phyloP scores from a whole-genome alignment of 345 rosid species.

The Moricandia moricandioides region DNA sequence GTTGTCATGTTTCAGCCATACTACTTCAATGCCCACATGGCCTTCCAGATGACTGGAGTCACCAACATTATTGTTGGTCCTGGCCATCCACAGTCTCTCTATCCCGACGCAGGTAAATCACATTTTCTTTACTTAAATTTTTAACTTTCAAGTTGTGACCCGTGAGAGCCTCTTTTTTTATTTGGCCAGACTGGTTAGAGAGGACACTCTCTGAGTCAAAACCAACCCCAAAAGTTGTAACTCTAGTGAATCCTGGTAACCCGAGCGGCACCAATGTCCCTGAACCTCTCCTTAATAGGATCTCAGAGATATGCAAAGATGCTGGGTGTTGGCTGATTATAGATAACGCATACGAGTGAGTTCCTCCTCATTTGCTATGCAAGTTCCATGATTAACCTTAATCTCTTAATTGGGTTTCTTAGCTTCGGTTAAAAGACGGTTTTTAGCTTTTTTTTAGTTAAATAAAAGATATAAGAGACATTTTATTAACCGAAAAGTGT shows the following conservation, averaged over 20 bases:
- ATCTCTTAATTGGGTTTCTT: no score
- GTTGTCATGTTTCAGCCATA: conserved; percentile 97
- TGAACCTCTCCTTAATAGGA: conserved; percentile 83
- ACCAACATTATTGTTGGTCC: conserved; percentile 87
- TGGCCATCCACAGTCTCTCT: conserved; percentile 57
- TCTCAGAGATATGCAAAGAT: conserved; percentile 69
- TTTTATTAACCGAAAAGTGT: no score
- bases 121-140: not conserved
- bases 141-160: conserved; percentile 9
- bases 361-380: conserved; percentile 11
- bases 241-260: conserved; percentile 93
- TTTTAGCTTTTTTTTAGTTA: no score
- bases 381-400: no score
- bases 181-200: conserved; percentile 73
- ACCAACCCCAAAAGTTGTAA: conserved; percentile 89
- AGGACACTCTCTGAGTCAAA: conserved; percentile 57
- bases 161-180: not conserved
- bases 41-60: conserved; percentile 97
- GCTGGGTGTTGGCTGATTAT: conserved; percentile 97
- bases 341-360: conserved; percentile 97
- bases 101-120: conserved; percentile 76
- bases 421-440: no score
- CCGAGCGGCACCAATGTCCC: conserved; percentile 91
- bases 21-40: conserved; percentile 95
- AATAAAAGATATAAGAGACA: no score